Percentiles rank a stretch among this genome's conserved stretches.
Conservation (phyloP, 1,284 basidiomycete genomes). For the Puccinia triticina region DNA sequence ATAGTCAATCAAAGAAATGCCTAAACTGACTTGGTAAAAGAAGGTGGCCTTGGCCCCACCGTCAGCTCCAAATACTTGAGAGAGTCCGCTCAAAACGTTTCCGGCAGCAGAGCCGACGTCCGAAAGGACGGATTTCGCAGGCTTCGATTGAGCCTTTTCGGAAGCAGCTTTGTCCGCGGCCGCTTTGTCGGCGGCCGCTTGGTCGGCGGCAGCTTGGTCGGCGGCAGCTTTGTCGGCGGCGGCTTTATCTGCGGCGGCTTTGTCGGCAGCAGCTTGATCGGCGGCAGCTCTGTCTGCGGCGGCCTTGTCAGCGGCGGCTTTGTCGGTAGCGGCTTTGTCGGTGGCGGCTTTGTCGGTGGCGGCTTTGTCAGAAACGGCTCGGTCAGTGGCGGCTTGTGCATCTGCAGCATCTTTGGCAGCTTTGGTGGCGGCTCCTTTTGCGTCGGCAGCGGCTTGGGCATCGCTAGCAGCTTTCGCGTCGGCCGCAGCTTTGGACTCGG, state of each 20-base stretch:
- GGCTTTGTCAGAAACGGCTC: not conserved
- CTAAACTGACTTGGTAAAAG: slow-evolving; percentile 41
- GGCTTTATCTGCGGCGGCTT: not conserved
- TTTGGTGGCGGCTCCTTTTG: not conserved
- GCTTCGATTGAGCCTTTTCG: not conserved
- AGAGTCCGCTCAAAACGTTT: slow-evolving; percentile 16
- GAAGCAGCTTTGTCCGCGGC: slow-evolving; percentile 1
- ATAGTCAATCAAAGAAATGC: not conserved
- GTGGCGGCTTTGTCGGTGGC: not conserved
- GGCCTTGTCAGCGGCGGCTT: slow-evolving; percentile 21
- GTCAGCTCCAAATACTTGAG: slow-evolving; percentile 39
- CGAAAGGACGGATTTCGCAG: not conserved
- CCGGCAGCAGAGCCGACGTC: not conserved
- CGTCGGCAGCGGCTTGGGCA: not conserved
- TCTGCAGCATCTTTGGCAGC: not conserved
- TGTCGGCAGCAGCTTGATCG: not conserved
- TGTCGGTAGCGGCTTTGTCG: not conserved
- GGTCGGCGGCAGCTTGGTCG: not conserved
- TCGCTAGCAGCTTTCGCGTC: not conserved
- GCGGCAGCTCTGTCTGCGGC: not conserved
- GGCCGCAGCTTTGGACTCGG: slow-evolving; percentile 13
- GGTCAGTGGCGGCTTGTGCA: not conserved
- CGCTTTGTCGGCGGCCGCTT: slow-evolving; percentile 5
- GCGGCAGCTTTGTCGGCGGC: not conserved
- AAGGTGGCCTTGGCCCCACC: slow-evolving; percentile 45